Evolutionary conservation across 2,329 filamentous ascomycete genomes (phyloP), one percentile per base, ranked within the genome.

Genomic region (Beauveria bassiana): DNA sequence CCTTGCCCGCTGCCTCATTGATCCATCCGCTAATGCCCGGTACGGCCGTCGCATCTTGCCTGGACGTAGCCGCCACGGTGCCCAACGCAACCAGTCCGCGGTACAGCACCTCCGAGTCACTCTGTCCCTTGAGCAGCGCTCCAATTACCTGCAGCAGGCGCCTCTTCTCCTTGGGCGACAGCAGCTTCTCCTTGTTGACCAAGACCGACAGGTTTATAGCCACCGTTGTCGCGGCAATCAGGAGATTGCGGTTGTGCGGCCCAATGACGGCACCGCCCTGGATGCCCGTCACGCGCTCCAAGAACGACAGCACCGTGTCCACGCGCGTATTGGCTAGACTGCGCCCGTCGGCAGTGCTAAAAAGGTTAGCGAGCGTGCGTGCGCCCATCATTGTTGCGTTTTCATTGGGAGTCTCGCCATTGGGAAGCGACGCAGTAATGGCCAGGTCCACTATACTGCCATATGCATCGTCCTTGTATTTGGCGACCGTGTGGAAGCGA

Each of bases 301-400:
- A 76, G 31, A 88, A 82, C 2, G 78, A 74, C 5, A 90, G 77
- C 5, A 89, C 82, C 45, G 81, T 78, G 46, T 87, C 82, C 22
- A 75, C 73, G 18, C 80, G 73, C 1, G 87, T 84, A 49, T 84
- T 81, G 6, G 86, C 84, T 3, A 91, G 75, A 51, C 78, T 77
- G 24, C 90, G 85, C 18, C 95, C 95, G 61, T 87, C 80, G 0
- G 84, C 77, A 0, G 90, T 90, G 63, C 85, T 82, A 70, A 97
- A 96, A 8, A 97, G 78, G 68, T 99, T 99, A 34, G 86, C 87
- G 54, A 98, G 80, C 16, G 88, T 84, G 4, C 95, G 89, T 14
- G 91, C 80, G 0, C 88, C 87, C 79, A 99, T 89, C 88, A 98
- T 96, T 12, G 86, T 84, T 66, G 91, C 91, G 73, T 97, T 97